Base-by-base conservation (phyloP, 2,329 filamentous ascomycete species). In the Sporothrix inflata region DNA sequence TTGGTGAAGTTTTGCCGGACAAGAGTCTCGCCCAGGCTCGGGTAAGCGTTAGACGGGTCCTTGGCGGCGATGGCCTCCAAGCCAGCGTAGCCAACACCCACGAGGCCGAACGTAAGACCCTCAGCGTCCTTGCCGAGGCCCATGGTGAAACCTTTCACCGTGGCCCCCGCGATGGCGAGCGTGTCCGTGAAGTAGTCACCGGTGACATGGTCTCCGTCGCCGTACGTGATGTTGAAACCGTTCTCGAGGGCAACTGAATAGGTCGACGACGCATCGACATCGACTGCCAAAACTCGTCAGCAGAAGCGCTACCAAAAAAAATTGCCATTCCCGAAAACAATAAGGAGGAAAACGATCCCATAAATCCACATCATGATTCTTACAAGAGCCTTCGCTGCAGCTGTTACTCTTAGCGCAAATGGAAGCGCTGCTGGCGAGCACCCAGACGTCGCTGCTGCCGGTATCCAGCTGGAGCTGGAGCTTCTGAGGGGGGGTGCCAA, bases 391-490 rank as follows among this genome's bases (percentile, higher is more conserved):
- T 55, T 34, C 21, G 51, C 51, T 55, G 51, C 51, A 55, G 51
- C 21, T 27, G 51, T 55, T 16, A 27, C 51, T 55, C 51, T 55
- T 30, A 3, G 51, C 51, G 51, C 51, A 55, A 55, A 55, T 14
- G 51, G 51, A 55, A 27, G 51, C 51, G 51, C 51, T 55, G 51
- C 51, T 55, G 51, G 51, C 11, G 51, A 55, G 51, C 51, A 55
- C 51, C 51, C 51, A 55, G 51, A 55, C 51, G 51, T 55, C 51
- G 51, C 51, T 55, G 51, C 51, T 55, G 51, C 51, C 51, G 51
- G 51, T 55, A 55, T 55, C 51, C 51, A 55, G 51, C 24, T 55
- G 51, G 51, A 55, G 51, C 51, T 55, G 51, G 51, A 55, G 51
- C 51, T 55, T 55, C 51, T 55, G 51, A 55, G 51, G 51, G 24